These are phyloP conservation scores for Leccinum longicurvipes DNA, from an alignment of 768 basidiomycete species.

Conservation along the genomic window DNA sequence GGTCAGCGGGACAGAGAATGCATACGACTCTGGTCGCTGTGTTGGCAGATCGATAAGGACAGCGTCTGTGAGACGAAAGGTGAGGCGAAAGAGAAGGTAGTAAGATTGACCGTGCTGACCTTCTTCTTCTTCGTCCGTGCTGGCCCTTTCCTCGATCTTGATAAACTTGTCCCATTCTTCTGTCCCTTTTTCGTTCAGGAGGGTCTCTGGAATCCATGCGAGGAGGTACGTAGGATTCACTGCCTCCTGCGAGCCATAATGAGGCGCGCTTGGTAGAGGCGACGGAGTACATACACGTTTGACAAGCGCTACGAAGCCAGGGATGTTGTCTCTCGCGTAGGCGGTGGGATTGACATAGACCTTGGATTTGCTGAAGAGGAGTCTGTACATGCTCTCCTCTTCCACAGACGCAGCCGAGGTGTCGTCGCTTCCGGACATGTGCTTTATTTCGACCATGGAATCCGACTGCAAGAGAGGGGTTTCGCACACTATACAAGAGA, in stretches of 20 bases:
- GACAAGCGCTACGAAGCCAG: conserved; percentile 90
- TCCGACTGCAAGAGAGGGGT: conserved; percentile 32
- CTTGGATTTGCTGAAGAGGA: conserved; percentile 89
- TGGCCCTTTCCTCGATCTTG: conserved; percentile 70
- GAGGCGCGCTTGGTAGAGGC: conserved; percentile 2
- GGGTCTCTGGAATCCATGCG: conserved; percentile 89
- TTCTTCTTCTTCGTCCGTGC: conserved; percentile 63
- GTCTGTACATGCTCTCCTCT: conserved; percentile 62
- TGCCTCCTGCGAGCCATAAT: conserved; percentile 52
- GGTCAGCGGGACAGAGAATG: conserved; percentile 90
- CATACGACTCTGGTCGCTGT: conserved; percentile 84
- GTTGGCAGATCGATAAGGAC: conserved; percentile 84
- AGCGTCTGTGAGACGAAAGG: conserved; percentile 49
- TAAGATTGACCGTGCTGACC: conserved; percentile 40
- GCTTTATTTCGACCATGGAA: conserved; percentile 79
- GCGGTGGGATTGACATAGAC: conserved; percentile 95
- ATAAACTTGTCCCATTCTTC: conserved; percentile 90
- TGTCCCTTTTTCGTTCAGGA: conserved; percentile 78
- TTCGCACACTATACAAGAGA: neutral
- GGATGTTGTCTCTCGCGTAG: conserved; percentile 88
- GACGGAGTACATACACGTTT: conserved; percentile 61
- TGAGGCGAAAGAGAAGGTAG: conserved; percentile 1
- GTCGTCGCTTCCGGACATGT: conserved; percentile 25
- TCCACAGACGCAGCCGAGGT: conserved; percentile 23
- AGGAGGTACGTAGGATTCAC: conserved; percentile 74